phyloP scores from a whole-genome alignment of 768 basidiomycete genomes.

The Trametes sanguinea region DNA sequence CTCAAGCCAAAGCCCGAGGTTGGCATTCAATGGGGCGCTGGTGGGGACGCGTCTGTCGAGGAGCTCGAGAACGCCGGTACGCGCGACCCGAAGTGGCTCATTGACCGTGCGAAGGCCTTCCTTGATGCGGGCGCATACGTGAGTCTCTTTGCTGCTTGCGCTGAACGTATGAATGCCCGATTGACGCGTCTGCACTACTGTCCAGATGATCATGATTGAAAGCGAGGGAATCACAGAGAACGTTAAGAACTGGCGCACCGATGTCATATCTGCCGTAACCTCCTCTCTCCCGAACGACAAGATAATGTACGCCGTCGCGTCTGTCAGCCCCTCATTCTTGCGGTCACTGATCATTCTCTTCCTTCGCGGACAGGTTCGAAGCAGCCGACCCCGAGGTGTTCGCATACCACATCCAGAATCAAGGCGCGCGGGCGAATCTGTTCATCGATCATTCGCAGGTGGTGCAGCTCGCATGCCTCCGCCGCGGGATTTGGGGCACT shows the following conservation, averaged over 20 bases:
- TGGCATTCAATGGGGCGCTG: slow-evolving; percentile 49
- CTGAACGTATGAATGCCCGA: not conserved
- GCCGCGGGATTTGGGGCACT: slow-evolving; percentile 49
- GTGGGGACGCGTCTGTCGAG: slow-evolving; percentile 42
- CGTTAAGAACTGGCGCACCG: slow-evolving; percentile 43
- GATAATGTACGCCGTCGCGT: slow-evolving; percentile 37
- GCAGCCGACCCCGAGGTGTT: slow-evolving; percentile 48
- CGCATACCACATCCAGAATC: slow-evolving; percentile 47
- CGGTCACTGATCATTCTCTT: too few species aligned
- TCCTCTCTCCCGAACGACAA: slow-evolving; percentile 43
- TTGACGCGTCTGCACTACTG: not conserved
- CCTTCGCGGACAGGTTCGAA: slow-evolving; percentile 36
- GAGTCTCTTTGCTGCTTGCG: not conserved
- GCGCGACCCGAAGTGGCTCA: slow-evolving; percentile 42
- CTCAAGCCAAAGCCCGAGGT: slow-evolving; percentile 49
- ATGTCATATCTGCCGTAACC: slow-evolving; percentile 45
- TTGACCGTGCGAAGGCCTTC: slow-evolving; percentile 43
- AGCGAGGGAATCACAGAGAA: slow-evolving; percentile 51
- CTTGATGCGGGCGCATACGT: slow-evolving; percentile 42
- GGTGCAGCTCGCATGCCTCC: slow-evolving; percentile 46
- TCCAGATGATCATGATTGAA: slow-evolving; percentile 48
- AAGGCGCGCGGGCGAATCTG: slow-evolving; percentile 43
- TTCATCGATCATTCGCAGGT: slow-evolving; percentile 49
- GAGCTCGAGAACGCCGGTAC: slow-evolving; percentile 44
- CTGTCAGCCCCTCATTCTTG: too few species aligned